Evolutionary conservation across 2,329 filamentous ascomycete genomes (phyloP), one percentile per base, ranked within the genome.

Genomic region (Pseudodiploospora longispora): DNA sequence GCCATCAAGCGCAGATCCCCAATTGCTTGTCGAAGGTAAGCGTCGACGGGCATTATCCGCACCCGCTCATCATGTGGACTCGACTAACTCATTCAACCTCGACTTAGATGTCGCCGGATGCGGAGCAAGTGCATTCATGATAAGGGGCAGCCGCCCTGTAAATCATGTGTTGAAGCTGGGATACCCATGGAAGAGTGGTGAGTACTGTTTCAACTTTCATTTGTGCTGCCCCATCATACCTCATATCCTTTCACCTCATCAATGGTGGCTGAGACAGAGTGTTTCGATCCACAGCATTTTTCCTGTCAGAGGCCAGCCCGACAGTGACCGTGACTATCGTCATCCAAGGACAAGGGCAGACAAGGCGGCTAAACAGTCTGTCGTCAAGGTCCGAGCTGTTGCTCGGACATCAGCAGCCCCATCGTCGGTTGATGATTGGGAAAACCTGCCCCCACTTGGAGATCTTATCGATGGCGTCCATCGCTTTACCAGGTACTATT

Each of bases 41-140:
- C 57, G 40, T 47, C 37, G 41, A 30, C 41, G 33, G 38, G 6
- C 19, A 19, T 19, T 19, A 19, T 19, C 19, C 19, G 19, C 19
- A 19, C 19, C 19, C 19, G 19, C 19, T 19, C 19, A 19, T 19
- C 19, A 19, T 19, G 19, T 19, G 19, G 19, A 19, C 19, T 19
- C 19, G 19, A 19, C 19, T 19, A 19, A 19, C 19, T 19, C 19
- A 19, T 19, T 19, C 19, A 19, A 19, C 19, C 19, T 19, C 19
- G 19, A 19, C 19, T 19, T 9, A 75, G 72, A 63, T 78, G 75
- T 50, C 74, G 75, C 31, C 71, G 73, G 31, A 72, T 77, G 66
- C 69, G 75, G 47, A 76, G 71, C 56, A 78, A 76, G 60, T 78
- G 75, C 51, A 54, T 72, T 12, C 72, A 76, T 50, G 69, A 74